phyloP scores from a whole-genome alignment of 2,329 filamentous ascomycete species.

The Mycosphaerelloides madeirae region DNA sequence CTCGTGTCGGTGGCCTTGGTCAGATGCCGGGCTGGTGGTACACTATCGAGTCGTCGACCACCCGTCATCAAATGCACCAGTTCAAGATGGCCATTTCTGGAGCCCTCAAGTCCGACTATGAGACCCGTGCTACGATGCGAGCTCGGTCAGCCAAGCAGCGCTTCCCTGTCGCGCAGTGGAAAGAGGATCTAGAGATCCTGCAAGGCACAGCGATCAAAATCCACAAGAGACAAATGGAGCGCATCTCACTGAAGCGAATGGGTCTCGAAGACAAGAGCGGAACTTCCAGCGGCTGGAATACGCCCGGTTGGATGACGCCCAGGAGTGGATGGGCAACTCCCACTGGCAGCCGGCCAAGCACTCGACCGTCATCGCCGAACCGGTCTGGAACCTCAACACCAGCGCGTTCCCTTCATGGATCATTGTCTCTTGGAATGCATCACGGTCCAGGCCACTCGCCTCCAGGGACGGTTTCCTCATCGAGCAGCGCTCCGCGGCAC shows the following conservation, averaged over 20 bases:
- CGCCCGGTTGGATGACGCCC: constrained; percentile 37
- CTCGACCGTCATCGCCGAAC: constrained; percentile 30
- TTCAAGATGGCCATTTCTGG: constrained; percentile 61
- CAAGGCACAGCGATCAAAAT: constrained; percentile 58
- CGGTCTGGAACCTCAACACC: constrained; percentile 26
- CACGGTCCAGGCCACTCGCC: constrained; percentile 28
- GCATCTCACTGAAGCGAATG: constrained; percentile 30
- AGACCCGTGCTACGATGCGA: constrained; percentile 58
- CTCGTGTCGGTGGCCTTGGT: constrained; percentile 62
- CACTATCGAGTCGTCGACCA: constrained; percentile 61
- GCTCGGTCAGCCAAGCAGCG: constrained; percentile 61
- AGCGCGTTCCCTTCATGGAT: constrained; percentile 13
- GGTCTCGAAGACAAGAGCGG: constrained; percentile 28
- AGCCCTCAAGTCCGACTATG: constrained; percentile 54
- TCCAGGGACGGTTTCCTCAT: constrained; percentile 11
- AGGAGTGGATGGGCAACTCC: constrained; percentile 39
- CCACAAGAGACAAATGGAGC: constrained; percentile 46
- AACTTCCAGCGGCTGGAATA: constrained; percentile 32
- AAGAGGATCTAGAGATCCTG: constrained; percentile 59
- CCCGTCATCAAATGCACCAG: constrained; percentile 59
- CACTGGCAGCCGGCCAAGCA: constrained; percentile 26
- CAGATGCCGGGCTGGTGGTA: constrained; percentile 71
- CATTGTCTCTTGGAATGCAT: constrained; percentile 29
- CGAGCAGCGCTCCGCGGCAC: constrained; percentile 7
- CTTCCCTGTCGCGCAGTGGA: constrained; percentile 64